Evolutionary conservation across 768 basidiomycete species (phyloP), one percentile per base, ranked within the genome.

Genomic region (Xerocomellus chrysenteron): DNA sequence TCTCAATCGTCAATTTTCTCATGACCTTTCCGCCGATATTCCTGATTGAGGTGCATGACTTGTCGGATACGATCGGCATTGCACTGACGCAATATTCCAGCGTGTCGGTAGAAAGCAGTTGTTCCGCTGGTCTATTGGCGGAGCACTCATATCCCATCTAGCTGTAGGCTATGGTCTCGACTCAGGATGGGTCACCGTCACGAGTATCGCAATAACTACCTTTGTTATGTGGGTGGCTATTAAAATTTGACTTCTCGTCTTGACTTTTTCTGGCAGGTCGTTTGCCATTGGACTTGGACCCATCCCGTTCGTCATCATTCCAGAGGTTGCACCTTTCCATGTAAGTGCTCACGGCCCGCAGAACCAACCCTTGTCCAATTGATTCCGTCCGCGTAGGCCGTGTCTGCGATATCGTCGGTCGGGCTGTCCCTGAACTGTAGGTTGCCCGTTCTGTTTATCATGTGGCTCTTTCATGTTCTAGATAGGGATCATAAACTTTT

Each of bases 271-370:
- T 37, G 47, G 46, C 55, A 91, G 90, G 73, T 89, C 91, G 1
- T 98, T 95, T 71, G 91, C 94, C 2, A 73, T 89, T 35, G 96
- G 95, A 2, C 79, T 98, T 17, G 96, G 96, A 1, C 94, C 96
- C 2, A 75, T 98, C 35, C 95, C 96, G 0, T 98, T 94, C 67
- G 85, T 98, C 39, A 86, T 98, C 71, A 86, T 96, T 33, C 86
- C 94, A 16, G 94, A 98, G 67, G 84, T 97, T 21, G 88, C 94
- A 3, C 93, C 93, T 2, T 71, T 81, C 48, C 81, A 88, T 64
- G 92, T 88, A 69, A 58, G 90, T 77, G 44, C 13, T 11, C 40
- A 41, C 47, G 21, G 32, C 41, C 50, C 24, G 5, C 21, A 52
- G 41, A 36, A 32, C 51, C 13, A 10, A 14, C 3, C 16, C 26